Evolutionary conservation across 2,329 filamentous ascomycete genomes (phyloP).

Genomic region (Periconia sp.): DNA sequence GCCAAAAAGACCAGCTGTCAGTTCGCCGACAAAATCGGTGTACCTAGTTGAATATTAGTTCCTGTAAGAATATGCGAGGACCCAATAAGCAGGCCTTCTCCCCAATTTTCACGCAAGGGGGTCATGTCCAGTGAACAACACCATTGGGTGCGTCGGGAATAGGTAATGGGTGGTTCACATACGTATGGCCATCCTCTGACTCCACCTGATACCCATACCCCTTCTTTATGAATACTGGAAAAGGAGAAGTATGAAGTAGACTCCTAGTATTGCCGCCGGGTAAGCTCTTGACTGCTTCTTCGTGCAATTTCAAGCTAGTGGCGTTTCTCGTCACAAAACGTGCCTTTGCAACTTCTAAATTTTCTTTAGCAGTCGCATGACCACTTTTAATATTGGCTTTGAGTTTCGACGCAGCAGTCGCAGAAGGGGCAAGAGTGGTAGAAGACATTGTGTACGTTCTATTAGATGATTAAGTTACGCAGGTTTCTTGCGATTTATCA

Average conservation of each 20-base stretch:
- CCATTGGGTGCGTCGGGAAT: no score
- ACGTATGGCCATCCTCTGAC: conserved; percentile 39
- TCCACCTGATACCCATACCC: conserved; percentile 32
- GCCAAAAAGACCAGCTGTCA: conserved; percentile 34
- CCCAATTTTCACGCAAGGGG: no score
- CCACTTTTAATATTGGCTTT: conserved; percentile 16
- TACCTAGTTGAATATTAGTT: conserved; percentile 45
- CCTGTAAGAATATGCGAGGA: not conserved
- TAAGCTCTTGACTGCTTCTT: conserved; percentile 34
- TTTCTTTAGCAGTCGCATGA: conserved; percentile 14
- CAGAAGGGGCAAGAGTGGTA: conserved; percentile 5
- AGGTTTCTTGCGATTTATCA: not conserved
- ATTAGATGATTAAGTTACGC: no score
- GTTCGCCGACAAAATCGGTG: conserved; percentile 35
- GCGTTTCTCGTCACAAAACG: conserved; percentile 24
- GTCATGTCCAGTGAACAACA: no score
- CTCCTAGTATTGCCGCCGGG: conserved; percentile 49
- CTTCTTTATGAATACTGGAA: conserved; percentile 41
- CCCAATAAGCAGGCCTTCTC: no score
- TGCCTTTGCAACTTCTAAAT: conserved; percentile 24
- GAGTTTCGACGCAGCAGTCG: conserved; percentile 9
- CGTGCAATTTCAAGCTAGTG: conserved; percentile 32
- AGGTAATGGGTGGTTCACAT: no score
- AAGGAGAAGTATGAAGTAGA: conserved; percentile 44
- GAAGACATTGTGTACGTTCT: conserved; percentile 16